Base-by-base conservation (phyloP, 2,329 filamentous ascomycete species). In the Biscogniauxia mediterranea region DNA sequence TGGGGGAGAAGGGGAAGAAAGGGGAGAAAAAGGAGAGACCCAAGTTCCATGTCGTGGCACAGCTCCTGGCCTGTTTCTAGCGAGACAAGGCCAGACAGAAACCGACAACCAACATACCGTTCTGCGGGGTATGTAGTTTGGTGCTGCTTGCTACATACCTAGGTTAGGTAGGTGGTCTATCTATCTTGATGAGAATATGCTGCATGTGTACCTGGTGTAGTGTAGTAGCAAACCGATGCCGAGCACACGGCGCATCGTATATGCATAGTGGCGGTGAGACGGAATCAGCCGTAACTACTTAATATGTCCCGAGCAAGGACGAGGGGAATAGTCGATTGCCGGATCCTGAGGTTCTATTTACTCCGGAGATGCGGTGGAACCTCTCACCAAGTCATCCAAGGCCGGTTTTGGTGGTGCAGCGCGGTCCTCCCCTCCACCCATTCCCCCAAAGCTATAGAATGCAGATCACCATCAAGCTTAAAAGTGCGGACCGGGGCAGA, bases 201-300 rank as follows among this genome's bases (percentile, higher is more conserved):
- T 28, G 26, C 8, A 8, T 28, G 26, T 28, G 26, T 28, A 28
- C 26, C 4, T 8, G n/a, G n/a, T n/a, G n/a, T 28, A 28, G 4
- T 28, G 8, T 32, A 32, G 25, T 61, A 54, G 15, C 38, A 38
- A 19, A 58, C 52, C 49, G n/a, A 23, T n/a, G 5, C 26, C 52
- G 42, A 62, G 54, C 52, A 59, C 67, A 70, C 69, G 23, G 61
- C 64, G 52, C 61, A 59, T 71, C 69, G 70, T 71, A 67, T 71
- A 71, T 71, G 69, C 70, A 67, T 23, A 50, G 58, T 20, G 58
- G 38, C 55, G 28, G 61, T 56, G 53, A 66, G 55, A 52, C 49
- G 64, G 51, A 58, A 65, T 64, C 51, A 15, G 56, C 6, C 21
- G 23, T 51, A n/a, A 42, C 54, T 56, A 17, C 7, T 26, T 54